Base-by-base conservation (phyloP, 2,329 filamentous ascomycete species). In the Cladosporium sp. region DNA sequence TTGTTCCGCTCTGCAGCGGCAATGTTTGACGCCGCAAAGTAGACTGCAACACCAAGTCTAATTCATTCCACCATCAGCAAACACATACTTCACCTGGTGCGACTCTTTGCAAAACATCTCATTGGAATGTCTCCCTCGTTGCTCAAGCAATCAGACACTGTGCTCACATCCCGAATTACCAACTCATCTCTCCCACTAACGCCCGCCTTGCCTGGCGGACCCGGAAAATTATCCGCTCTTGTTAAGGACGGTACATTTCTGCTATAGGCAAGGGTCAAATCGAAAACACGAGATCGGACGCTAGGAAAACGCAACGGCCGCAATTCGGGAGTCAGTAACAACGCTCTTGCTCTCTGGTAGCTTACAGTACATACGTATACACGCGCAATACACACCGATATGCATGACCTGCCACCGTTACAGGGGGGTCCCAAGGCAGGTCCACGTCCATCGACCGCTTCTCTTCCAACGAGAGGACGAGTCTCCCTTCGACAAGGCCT, bases 81-180 rank as follows among this genome's bases (percentile, higher is more conserved):
- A 26, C n/a, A 13, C 13, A 23, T 23, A 13, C 18, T 39, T 18
- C 28, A 25, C 25, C 46, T 26, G 32, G 46, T 23, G 5, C 28
- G 10, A 21, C n/a, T 5, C 14, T 18, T 28, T 51, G 58, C 58
- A 28, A 61, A 46, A 61, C 6, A 32, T 46, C 10, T 46, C 58
- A 34, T 28, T 7, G 7, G 28, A 23, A 36, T 26, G n/a, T 34
- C 30, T 51, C 3, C 28, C 13, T 34, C 26, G 58, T 61, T 34
- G 58, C 49, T 28, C 43, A 49, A 51, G 60, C 28, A 56, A 63
- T 63, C 60, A 63, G 60, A 63, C 60, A 63, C 34, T 43, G 60
- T 63, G 36, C 32, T 63, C 60, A 56, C 49, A 46, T 46, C 34
- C 53, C 32, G 49, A 46, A 51, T 56, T 39, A 34, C 49, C 34